Evolutionary conservation across 129 eudicot species (phyloP), one percentile per base, ranked within the genome.

Genomic region (Lactuca saligna): DNA sequence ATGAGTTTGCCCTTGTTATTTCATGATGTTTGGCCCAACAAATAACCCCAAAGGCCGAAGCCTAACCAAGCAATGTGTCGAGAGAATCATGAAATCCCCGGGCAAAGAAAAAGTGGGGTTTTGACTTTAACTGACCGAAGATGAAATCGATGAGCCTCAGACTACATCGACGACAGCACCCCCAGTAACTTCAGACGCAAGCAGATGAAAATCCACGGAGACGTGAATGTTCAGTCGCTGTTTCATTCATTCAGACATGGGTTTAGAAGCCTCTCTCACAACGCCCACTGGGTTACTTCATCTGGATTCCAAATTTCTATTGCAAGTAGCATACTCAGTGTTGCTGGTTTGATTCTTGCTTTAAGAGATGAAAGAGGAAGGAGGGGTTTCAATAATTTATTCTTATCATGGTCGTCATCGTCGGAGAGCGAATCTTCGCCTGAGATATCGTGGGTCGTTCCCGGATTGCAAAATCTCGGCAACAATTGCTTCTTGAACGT

Each of bases 401-500:
- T 76, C 17, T 51, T 78, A 17, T 63, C 70, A 12, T 74, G 65
- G 81, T 64, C 77, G 54, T 63, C 82, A 14, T 68, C 80, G 46
- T 44, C 75, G 58, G 83, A 74, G 11, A n/a, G 6, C 0, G 71
- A 63, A 62, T 57, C 11, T 54, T 51, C 54, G 42, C 56, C 72
- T 17, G 80, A 82, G 17, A 67, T 78, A 31, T 34, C 39, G 57
- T 80, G 79, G 85, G 71, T 74, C 2, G 87, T 93, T 4, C 84
- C 97, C 25, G 99, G 99, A 48, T 79, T 93, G 88, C 79, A 79
- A 65, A 93, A 93, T 68, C 80, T 93, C 0, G 99, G 97, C 31
- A 93, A 93, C 42, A 93, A 85, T 72, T 93, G 99, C 50, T 93
- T 93, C 82, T 76, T 93, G 68, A 93, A 93, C 83, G 99, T 89